Evolutionary conservation across 495 filamentous ascomycete genomes (phyloP).

Genomic region (Trichoderma erinaceum): DNA sequence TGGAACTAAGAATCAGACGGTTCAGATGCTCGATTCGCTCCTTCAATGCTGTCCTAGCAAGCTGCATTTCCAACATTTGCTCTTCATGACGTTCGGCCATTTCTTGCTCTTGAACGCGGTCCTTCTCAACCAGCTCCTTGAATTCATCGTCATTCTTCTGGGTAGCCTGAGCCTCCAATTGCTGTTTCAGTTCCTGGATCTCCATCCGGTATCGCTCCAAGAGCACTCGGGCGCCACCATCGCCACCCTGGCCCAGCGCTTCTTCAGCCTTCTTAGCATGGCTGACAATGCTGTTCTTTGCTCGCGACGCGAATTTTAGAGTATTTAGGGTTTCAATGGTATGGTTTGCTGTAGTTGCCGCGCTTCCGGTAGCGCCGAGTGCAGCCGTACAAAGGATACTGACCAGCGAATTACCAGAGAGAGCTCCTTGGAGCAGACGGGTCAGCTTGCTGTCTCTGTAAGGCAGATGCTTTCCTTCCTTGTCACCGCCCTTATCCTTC

Average conservation of each 20-base stretch:
- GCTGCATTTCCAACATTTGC: conserved; percentile 96
- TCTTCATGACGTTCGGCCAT: conserved; percentile 81
- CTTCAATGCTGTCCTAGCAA: conserved; percentile 90
- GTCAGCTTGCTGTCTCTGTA: conserved; percentile 98
- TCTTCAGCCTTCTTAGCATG: conserved; percentile 95
- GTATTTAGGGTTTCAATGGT: conserved; percentile 90
- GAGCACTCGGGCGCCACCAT: conserved; percentile 78
- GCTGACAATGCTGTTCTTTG: conserved; percentile 96
- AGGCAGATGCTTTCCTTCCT: conserved; percentile 82
- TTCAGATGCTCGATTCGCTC: conserved; percentile 97
- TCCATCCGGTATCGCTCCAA: conserved; percentile 93
- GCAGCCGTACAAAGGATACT: conserved; percentile 96
- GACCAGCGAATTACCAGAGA: conserved; percentile 89
- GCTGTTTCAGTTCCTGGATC: conserved; percentile 71
- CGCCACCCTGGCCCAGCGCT: conserved; percentile 65
- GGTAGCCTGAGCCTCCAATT: conserved; percentile 73
- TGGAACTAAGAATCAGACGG: conserved; percentile 88
- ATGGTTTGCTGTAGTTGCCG: conserved; percentile 58
- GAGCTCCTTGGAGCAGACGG: conserved; percentile 80
- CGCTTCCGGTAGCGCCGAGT: conserved; percentile 59
- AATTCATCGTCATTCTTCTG: conserved; percentile 49
- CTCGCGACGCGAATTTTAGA: conserved; percentile 90
- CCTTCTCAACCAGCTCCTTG: conserved; percentile 58
- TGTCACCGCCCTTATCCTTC: conserved; percentile 76
- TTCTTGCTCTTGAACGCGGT: conserved; percentile 54